Evolutionary conservation across 805 yeast species (phyloP), one percentile per base, ranked within the genome.

Genomic region (Saccharomycopsis sp.): DNA sequence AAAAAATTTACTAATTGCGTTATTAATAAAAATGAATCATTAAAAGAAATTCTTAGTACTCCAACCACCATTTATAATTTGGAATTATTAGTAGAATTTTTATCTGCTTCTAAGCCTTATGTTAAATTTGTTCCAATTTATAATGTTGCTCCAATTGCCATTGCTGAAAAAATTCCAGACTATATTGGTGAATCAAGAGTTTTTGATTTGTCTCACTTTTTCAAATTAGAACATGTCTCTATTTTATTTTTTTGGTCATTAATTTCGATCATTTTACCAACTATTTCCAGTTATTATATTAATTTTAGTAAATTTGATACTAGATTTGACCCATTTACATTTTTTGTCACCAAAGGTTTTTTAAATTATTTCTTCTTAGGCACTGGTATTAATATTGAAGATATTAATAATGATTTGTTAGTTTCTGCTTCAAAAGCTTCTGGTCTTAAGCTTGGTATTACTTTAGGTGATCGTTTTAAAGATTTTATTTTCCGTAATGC

Each of bases 251-350:
- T 53, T n/a, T 58, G 63, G 62, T 27, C 41, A 15, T 5, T 26
- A 3, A 33, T 46, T 18, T 41, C 34, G 12, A 18, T 37, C 21
- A 12, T 47, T 15, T n/a, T 51, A 5, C 62, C 61, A 32, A 20
- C 41, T 12, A 35, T 53, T 29, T 46, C 52, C 30, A 44, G 57
- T 21, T 57, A 51, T 42, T 57, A 56, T 49, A 44, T 58, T 40
- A 58, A 58, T 46, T 58, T 57, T 31, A 49, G 51, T 29, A 45
- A 45, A 14, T 15, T 25, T 21, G 36, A 34, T 17, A 10, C 12
- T 13, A 37, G 23, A 14, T 66, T 54, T 55, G 83, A 76, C 54
- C 80, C 82, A 31, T 64, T 75, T 47, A 58, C 67, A 36, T 74
- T 70, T 55, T 69, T 69, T 42, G 55, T 75, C 49, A 46, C 63